A percentile compares a stretch with the other conserved stretches of the same genome.
phyloP scores from a whole-genome alignment of 148 eudicot genomes.

The Rhododendron mucronatum region DNA sequence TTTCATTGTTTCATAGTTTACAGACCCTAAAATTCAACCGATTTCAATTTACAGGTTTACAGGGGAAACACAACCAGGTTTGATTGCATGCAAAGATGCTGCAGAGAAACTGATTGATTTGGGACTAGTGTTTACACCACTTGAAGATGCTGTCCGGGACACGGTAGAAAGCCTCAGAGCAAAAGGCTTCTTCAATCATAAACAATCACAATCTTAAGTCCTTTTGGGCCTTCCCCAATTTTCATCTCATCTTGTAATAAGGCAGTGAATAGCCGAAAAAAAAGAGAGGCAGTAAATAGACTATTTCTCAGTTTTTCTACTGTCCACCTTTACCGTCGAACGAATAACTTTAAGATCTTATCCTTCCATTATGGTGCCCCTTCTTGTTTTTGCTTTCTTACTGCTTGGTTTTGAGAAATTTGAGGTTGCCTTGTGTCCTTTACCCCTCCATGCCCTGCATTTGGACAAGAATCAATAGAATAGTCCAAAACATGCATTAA shows the following conservation, averaged over 20 bases:
- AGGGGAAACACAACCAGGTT: slow-evolving; percentile 77
- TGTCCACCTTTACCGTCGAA: neutral
- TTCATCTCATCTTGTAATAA: slow-evolving; percentile 1
- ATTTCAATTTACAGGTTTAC: slow-evolving; percentile 38
- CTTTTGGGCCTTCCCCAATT: neutral
- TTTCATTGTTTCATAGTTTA: neutral
- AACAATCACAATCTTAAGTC: slow-evolving; percentile 12
- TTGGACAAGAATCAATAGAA: slow-evolving; percentile 17
- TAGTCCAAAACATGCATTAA: slow-evolving; percentile 18
- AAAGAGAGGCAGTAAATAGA: neutral
- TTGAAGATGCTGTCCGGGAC: slow-evolving; percentile 63
- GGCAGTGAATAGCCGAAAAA: neutral
- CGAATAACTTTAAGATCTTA: neutral
- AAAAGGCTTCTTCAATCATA: slow-evolving; percentile 38
- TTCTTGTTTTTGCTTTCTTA: slow-evolving; percentile 3
- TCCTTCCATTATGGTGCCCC: neutral
- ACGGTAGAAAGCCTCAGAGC: slow-evolving; percentile 63
- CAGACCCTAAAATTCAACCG: neutral
- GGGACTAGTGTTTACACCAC: slow-evolving; percentile 67
- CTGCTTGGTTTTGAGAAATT: slow-evolving; percentile 4
- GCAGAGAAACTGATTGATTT: slow-evolving; percentile 67
- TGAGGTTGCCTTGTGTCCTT: slow-evolving; percentile 12
- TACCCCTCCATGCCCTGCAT: slow-evolving; percentile 23
- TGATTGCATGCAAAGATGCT: slow-evolving; percentile 61
- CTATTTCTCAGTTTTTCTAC: neutral